Base-by-base conservation (phyloP, 2,329 filamentous ascomycete genomes). In the Xylariales sp. region DNA sequence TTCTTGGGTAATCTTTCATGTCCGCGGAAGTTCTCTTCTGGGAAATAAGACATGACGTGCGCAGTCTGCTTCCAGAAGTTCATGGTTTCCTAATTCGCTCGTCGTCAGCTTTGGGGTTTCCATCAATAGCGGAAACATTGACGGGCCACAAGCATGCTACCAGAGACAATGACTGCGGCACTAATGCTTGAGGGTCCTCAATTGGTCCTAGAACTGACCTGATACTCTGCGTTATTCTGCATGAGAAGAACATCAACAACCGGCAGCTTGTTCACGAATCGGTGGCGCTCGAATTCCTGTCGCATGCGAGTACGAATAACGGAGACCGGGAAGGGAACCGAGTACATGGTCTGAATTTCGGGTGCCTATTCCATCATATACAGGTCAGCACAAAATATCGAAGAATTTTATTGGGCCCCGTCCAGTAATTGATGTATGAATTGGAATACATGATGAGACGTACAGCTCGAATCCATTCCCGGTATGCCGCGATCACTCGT, bases 61-160 rank as follows among this genome's bases (percentile, higher is more conserved):
- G 86, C 86, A 45, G 90, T 76, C 68, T 98, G 93, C 69, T 96
- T 95, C 93, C 93, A 98, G 76, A 86, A 98, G 72, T 98, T 98
- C 74, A 98, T 81, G 38, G 87, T 98, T 76, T 98, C 93, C 90
- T 96, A 29, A 40, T 37, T 25, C 19, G 29, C 30, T 13, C 33
- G 49, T 37, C 31, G 51, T 48, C 35, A 30, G 29, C 16, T 33
- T 33, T 15, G 13, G 5, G 29, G 29, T 29, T 12, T 23, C 11
- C 8, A n/a, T 4, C 10, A n/a, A n/a, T n/a, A n/a, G n/a, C n/a
- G n/a, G n/a, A n/a, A n/a, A n/a, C n/a, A n/a, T n/a, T n/a, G n/a
- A n/a, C n/a, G n/a, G n/a, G n/a, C n/a, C n/a, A n/a, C n/a, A n/a
- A n/a, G n/a, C n/a, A n/a, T n/a, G n/a, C n/a, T n/a, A n/a, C n/a